phyloP scores from a whole-genome alignment of 2,329 filamentous ascomycete genomes.

The Metarhizium rileyi region DNA sequence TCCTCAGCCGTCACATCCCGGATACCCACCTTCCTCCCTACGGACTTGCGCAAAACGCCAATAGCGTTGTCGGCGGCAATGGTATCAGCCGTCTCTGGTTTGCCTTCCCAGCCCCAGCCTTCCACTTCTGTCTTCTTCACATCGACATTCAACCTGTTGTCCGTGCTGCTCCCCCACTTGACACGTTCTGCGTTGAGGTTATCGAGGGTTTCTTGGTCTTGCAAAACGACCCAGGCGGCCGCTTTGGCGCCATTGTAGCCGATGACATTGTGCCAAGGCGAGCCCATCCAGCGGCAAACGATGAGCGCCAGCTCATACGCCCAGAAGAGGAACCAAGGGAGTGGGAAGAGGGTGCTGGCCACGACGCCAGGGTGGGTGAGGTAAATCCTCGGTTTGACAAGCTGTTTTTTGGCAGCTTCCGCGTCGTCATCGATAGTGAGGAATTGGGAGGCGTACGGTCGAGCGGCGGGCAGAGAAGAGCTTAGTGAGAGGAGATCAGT shows the following conservation, averaged over 20 bases:
- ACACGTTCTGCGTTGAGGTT: conserved; percentile 40
- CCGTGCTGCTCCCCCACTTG: conserved; percentile 80
- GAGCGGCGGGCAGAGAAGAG: conserved; percentile 53
- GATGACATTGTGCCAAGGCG: conserved; percentile 76
- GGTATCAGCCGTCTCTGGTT: conserved; percentile 35
- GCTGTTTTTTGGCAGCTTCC: conserved; percentile 3
- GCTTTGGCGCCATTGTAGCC: conserved; percentile 69
- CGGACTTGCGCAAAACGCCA: conserved; percentile 39
- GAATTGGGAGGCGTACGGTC: conserved; percentile 46
- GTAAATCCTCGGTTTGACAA: conserved; percentile 53
- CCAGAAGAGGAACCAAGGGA: conserved; percentile 59
- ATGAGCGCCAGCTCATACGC: conserved; percentile 60
- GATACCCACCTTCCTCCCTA: conserved; percentile 50
- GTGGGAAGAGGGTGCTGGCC: conserved; percentile 68
- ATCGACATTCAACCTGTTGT: conserved; percentile 45
- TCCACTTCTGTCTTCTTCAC: conserved; percentile 74
- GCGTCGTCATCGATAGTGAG: conserved; percentile 28
- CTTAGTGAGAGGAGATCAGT: conserved; percentile 79
- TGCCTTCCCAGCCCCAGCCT: conserved; percentile 70
- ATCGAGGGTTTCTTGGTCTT: conserved; percentile 53
- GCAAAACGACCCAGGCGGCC: conserved; percentile 68
- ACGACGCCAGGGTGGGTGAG: conserved; percentile 81
- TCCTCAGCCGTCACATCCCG: conserved; percentile 51
- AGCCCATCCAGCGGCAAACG: conserved; percentile 67
- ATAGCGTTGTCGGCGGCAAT: conserved; percentile 31